Evolutionary conservation across 257 asterid species (phyloP).

Genomic region (Misopates orontium): DNA sequence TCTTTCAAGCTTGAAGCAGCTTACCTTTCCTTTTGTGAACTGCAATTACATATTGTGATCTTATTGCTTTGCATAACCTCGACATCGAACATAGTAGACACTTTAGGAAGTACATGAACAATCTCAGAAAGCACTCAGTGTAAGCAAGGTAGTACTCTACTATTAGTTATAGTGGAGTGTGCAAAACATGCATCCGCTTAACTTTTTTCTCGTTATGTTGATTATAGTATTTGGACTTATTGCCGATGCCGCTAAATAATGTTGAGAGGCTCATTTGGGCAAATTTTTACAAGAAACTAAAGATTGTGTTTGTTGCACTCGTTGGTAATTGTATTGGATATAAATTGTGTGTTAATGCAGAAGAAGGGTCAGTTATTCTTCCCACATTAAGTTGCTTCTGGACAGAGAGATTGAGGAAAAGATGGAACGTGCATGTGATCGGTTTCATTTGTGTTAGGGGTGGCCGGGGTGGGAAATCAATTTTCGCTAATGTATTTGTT

Average conservation of each 20-base stretch:
- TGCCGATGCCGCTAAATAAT: constrained; percentile 14
- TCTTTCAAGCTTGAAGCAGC: background rate
- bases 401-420: background rate
- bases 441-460: background rate
- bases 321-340: too few species aligned
- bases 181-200: constrained; percentile 1
- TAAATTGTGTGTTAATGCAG: too few species aligned
- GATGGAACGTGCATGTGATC: background rate
- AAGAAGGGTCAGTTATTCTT: background rate
- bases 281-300: constrained; percentile 7
- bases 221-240: background rate
- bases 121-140: background rate
- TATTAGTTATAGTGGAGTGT: constrained; percentile 5
- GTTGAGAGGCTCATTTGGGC: background rate
- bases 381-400: constrained; percentile 9
- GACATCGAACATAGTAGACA: background rate
- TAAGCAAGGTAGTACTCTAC: constrained; percentile 1
- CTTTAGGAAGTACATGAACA: background rate
- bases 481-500: too few species aligned
- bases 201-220: constrained; percentile 1
- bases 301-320: background rate
- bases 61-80: constrained; percentile 8
- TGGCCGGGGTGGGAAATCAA: background rate
- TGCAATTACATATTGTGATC: too few species aligned
- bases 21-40: too few species aligned